phyloP scores from a whole-genome alignment of 1,284 basidiomycete species.

The Kalmanozyma brasiliensis region DNA sequence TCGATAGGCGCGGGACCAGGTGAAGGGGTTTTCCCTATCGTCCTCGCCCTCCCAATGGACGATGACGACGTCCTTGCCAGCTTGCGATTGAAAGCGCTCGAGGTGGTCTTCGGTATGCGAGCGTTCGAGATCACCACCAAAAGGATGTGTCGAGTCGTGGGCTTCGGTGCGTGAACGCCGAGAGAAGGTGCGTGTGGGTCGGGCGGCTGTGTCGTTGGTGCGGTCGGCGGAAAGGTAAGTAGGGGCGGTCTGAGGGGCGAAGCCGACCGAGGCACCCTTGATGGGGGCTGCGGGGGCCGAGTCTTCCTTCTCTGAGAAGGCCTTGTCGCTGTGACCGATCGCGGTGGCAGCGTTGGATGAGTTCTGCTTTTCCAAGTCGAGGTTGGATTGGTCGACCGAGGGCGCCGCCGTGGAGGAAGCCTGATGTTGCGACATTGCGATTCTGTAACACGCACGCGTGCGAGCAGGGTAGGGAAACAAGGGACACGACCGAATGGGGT shows the following conservation, averaged over 20 bases:
- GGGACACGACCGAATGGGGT: no score
- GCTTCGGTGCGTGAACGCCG: constrained; percentile 33
- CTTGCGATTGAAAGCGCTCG: constrained; percentile 53
- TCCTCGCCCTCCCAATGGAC: constrained; percentile 65
- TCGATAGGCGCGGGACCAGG: constrained; percentile 73
- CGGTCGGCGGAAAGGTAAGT: constrained; percentile 34
- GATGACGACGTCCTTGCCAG: constrained; percentile 58
- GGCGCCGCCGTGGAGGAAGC: constrained; percentile 25
- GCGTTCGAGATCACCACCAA: constrained; percentile 53
- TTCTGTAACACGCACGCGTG: no score
- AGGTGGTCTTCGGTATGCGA: constrained; percentile 42
- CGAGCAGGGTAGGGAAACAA: no score
- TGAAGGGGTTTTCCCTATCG: constrained; percentile 74
- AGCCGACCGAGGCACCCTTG: constrained; percentile 21
- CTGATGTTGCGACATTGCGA: constrained; percentile 20
- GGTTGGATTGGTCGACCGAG: constrained; percentile 17
- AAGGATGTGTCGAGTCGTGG: constrained; percentile 36
- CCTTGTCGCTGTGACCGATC: constrained; percentile 18
- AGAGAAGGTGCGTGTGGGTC: constrained; percentile 49
- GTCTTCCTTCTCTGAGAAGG: constrained; percentile 28
- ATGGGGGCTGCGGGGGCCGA: neutral
- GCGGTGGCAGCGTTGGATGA: constrained; percentile 39
- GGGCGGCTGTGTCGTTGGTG: constrained; percentile 9
- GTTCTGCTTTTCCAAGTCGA: constrained; percentile 45
- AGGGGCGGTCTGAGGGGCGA: constrained; percentile 17